A percentile compares a stretch with the other conserved stretches of the same genome.
These are phyloP conservation scores for Cicer yamashitae DNA, from an alignment of 306 rosid genomes.

Conservation along the genomic window DNA sequence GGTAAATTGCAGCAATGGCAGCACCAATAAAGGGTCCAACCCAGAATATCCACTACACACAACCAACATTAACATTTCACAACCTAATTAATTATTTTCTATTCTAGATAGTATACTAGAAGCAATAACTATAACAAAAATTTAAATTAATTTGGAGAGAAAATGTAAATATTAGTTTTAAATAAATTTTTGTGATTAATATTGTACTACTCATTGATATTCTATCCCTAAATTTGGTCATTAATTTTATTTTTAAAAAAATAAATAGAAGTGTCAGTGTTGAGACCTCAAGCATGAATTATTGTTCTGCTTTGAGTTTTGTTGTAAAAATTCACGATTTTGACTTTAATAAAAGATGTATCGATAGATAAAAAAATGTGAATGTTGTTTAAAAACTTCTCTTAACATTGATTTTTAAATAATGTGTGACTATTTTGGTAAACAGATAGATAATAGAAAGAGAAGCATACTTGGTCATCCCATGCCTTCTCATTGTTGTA, in stretches of 20 bases:
- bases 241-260: neutral
- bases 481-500: conserved; percentile 51
- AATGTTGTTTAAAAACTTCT: no score
- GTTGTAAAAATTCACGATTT: no score
- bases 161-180: no score
- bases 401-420: no score
- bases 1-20: conserved; percentile 57
- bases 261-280: neutral
- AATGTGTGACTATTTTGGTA: no score
- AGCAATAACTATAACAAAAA: neutral
- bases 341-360: no score
- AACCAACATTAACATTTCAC: neutral
- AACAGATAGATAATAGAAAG: neutral
- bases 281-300: no score
- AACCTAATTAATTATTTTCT: neutral
- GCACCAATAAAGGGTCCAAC: conserved; percentile 62
- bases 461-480: conserved; percentile 51
- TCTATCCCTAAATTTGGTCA: neutral
- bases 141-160: no score
- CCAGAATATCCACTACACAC: conserved; percentile 58
- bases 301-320: no score
- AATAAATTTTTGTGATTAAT: no score
- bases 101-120: neutral
- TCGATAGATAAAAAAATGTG: no score
- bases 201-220: no score